phyloP scores from a whole-genome alignment of 73 alveolate species.

The Paramecium primaurelia region DNA sequence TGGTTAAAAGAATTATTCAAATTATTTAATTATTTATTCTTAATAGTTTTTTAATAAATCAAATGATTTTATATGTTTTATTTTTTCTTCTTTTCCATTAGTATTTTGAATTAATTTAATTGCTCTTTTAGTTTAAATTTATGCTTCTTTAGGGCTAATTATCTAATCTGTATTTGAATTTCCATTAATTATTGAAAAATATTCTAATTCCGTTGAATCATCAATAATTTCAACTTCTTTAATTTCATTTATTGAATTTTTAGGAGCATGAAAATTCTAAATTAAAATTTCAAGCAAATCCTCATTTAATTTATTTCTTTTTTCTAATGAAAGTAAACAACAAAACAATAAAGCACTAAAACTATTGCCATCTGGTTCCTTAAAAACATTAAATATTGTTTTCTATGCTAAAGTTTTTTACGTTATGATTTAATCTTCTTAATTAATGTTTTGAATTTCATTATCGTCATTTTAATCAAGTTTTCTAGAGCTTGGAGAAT shows the following conservation, averaged over 20 bases:
- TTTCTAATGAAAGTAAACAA: background rate
- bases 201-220: slow-evolving; percentile 22
- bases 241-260: background rate
- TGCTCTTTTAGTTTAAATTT: background rate
- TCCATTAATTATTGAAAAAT: slow-evolving; percentile 42
- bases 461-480: background rate
- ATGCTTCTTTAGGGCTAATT: slow-evolving; percentile 47
- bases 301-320: background rate
- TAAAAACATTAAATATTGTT: background rate
- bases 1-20: background rate
- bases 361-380: background rate
- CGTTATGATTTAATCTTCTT: background rate
- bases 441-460: background rate
- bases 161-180: background rate
- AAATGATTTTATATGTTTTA: too few relatives aligned
- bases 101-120: slow-evolving; percentile 21
- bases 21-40: background rate
- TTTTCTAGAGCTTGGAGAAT: background rate
- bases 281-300: background rate
- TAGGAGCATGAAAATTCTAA: background rate
- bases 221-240: slow-evolving; percentile 54
- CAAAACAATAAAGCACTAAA: background rate
- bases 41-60: background rate
- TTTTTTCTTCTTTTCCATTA: too few relatives aligned
- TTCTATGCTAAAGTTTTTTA: background rate